Evolutionary conservation across 768 basidiomycete species (phyloP).

Genomic region (Clavaria fumosa): DNA sequence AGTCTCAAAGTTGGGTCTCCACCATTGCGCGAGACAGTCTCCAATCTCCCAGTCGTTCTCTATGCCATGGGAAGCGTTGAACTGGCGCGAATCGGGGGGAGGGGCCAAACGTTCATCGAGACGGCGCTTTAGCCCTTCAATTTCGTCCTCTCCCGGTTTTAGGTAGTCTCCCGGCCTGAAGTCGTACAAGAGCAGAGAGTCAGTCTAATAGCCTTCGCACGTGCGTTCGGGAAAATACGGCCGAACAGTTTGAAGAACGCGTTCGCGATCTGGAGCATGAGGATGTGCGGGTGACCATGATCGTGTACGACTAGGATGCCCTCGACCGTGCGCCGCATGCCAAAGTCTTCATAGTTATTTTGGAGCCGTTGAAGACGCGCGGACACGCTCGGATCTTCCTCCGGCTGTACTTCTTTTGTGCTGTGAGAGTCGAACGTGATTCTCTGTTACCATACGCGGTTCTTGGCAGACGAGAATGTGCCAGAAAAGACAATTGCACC

Average conservation of each 20-base stretch:
- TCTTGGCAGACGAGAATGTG: neutral
- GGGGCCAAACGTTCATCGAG: constrained; percentile 85
- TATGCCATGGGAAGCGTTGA: constrained; percentile 58
- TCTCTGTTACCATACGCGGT: no score
- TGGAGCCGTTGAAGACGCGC: constrained; percentile 88
- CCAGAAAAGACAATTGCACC: constrained; percentile 24
- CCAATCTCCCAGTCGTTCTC: constrained; percentile 94
- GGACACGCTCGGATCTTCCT: constrained; percentile 93
- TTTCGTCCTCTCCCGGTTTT: constrained; percentile 88
- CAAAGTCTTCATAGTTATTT: constrained; percentile 93
- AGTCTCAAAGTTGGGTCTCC: constrained; percentile 95
- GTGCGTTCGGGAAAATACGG: no score
- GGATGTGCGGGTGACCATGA: constrained; percentile 92
- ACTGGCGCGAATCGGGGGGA: constrained; percentile 48
- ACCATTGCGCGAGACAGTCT: constrained; percentile 97
- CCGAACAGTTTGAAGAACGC: constrained; percentile 97
- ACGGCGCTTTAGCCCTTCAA: constrained; percentile 77
- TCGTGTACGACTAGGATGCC: constrained; percentile 85
- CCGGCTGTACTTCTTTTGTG: constrained; percentile 91
- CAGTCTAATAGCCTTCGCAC: no score
- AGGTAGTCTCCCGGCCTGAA: constrained; percentile 93
- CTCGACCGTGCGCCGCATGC: constrained; percentile 92
- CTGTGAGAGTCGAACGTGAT: constrained; percentile 24
- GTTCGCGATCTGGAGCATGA: constrained; percentile 97
- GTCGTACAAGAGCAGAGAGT: no score